These are phyloP conservation scores for Neurospora sublineolata DNA, from an alignment of 495 filamentous ascomycete genomes.

Conservation along the genomic window DNA sequence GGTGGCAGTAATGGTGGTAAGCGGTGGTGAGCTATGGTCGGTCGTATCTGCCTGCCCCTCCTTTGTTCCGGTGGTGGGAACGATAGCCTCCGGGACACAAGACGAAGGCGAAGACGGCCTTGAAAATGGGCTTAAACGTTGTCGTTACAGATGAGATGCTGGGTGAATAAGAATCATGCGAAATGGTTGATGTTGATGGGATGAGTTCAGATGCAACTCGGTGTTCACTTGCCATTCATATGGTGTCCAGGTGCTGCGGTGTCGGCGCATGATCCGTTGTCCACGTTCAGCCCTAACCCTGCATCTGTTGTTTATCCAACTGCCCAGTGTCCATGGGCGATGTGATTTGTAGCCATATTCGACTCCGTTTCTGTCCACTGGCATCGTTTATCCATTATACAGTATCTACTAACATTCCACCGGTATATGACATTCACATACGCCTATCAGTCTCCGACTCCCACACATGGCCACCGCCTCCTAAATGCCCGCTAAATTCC, in stretches of 20 bases:
- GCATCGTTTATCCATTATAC: not conserved
- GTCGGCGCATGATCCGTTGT: not conserved
- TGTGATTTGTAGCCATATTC: not conserved
- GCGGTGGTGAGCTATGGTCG: not conserved
- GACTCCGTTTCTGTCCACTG: not conserved
- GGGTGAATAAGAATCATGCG: not conserved
- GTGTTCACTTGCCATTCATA: not conserved
- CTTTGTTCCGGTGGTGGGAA: not conserved
- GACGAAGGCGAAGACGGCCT: not conserved
- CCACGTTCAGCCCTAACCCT: not conserved
- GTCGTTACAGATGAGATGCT: not conserved
- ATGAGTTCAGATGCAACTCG: not conserved
- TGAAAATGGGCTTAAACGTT: not conserved
- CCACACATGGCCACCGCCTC: not conserved
- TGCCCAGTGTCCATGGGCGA: not conserved
- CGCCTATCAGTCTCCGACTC: not conserved
- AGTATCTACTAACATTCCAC: not conserved
- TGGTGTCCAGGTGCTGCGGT: not conserved
- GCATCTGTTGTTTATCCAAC: not conserved
- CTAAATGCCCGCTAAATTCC: not conserved
- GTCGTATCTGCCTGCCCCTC: not conserved
- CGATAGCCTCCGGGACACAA: not conserved
- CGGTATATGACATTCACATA: not conserved
- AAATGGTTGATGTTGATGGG: not conserved
- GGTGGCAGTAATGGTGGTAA: not conserved